A percentile compares a stretch with the other conserved stretches of the same genome.
Evolutionary conservation across 2,329 filamentous ascomycete species (phyloP).

Genomic region (Zymoseptoria brevis): DNA sequence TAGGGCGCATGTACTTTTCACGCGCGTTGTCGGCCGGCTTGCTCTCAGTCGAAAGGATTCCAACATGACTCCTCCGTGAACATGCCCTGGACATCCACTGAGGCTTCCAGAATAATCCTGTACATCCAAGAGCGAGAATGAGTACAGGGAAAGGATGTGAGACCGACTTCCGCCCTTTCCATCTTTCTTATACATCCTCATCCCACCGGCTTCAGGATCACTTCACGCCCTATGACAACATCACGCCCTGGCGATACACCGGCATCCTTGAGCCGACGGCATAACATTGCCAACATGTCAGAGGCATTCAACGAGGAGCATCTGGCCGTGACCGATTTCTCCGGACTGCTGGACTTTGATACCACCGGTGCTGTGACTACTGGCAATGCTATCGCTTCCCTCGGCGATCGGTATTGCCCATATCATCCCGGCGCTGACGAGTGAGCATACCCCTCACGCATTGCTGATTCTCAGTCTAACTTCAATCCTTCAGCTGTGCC

Average conservation of each 20-base stretch:
- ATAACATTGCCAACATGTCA: conserved; percentile 7
- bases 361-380: conserved; percentile 2
- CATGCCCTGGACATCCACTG: too few species aligned
- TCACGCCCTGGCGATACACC: background rate
- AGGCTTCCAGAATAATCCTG: too few species aligned
- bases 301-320: conserved; percentile 10
- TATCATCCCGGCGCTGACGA: conserved; percentile 13
- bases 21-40: background rate
- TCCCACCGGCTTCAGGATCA: background rate
- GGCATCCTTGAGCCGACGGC: conserved; percentile 1
- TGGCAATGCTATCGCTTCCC: conserved; percentile 2
- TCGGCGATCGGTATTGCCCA: conserved; percentile 6
- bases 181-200: conserved; percentile 2
- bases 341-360: conserved; percentile 8
- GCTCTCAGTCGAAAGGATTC: background rate
- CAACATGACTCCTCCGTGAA: background rate
- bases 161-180: background rate
- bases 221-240: conserved; percentile 7
- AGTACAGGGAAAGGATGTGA: too few species aligned
- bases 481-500: conserved; percentile 3
- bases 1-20: background rate
- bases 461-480: background rate
- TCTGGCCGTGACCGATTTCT: conserved; percentile 10
- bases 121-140: too few species aligned
- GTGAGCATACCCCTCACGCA: conserved; percentile 3